Evolutionary conservation across 1,284 basidiomycete genomes (phyloP).

Genomic region (Microbotryomycetes sp.): DNA sequence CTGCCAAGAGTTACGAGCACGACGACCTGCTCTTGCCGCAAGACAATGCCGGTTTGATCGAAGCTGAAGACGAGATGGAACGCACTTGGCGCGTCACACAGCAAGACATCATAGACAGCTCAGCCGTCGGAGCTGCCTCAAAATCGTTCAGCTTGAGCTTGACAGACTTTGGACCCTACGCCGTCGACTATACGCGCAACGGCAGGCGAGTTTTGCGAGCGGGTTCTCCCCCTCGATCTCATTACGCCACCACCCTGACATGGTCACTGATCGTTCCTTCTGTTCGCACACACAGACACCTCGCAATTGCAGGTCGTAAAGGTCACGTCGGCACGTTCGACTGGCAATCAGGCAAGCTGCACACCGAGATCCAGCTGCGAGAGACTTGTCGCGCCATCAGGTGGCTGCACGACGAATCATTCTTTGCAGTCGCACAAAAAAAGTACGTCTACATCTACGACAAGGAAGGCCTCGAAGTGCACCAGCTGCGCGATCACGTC

Average conservation of each 20-base stretch:
- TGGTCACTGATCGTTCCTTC: background rate
- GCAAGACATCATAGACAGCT: slow-evolving; percentile 53
- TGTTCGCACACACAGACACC: slow-evolving; percentile 51
- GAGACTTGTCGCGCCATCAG: slow-evolving; percentile 89
- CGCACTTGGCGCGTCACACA: slow-evolving; percentile 83
- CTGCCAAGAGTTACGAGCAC: slow-evolving; percentile 24
- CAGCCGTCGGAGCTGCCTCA: slow-evolving; percentile 52
- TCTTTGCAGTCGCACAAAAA: slow-evolving; percentile 92
- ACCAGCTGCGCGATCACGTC: slow-evolving; percentile 69
- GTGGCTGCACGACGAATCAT: slow-evolving; percentile 86
- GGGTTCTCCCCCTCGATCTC: background rate
- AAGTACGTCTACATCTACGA: slow-evolving; percentile 97
- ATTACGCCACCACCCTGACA: background rate
- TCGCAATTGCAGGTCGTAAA: slow-evolving; percentile 70
- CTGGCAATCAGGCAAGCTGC: slow-evolving; percentile 80
- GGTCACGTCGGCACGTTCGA: slow-evolving; percentile 95
- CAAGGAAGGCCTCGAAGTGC: slow-evolving; percentile 84
- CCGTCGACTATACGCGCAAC: slow-evolving; percentile 74
- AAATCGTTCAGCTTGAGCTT: slow-evolving; percentile 74
- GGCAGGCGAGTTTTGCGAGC: slow-evolving; percentile 56
- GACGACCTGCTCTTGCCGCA: slow-evolving; percentile 48
- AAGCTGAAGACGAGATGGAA: slow-evolving; percentile 70
- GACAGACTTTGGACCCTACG: slow-evolving; percentile 76
- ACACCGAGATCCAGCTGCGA: slow-evolving; percentile 78
- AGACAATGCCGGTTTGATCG: slow-evolving; percentile 51